These are phyloP conservation scores for Avena atlantica DNA, from an alignment of 176 grass and related monocot genomes.

Conservation along the genomic window DNA sequence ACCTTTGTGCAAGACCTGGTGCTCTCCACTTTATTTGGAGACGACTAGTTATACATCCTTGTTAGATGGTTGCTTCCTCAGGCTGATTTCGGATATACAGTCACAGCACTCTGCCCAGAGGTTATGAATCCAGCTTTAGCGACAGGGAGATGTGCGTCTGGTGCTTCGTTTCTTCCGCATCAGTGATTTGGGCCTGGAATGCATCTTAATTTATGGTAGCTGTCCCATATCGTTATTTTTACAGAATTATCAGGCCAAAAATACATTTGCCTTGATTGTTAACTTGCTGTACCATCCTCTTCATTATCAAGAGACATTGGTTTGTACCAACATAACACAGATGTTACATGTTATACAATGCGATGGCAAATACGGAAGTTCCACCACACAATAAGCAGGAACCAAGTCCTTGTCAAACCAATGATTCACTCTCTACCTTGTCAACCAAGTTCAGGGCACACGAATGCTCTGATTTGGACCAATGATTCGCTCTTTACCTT, in stretches of 20 bases:
- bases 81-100: constrained; percentile 18
- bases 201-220: constrained; percentile 51
- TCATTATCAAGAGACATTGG: constrained; percentile 34
- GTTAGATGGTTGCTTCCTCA: constrained; percentile 34
- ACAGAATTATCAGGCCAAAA: constrained; percentile 34
- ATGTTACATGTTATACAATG: constrained; percentile 43
- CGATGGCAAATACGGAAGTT: not conserved
- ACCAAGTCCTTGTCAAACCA: not conserved
- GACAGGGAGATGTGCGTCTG: constrained; percentile 19
- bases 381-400: not conserved
- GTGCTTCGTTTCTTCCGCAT: not conserved
- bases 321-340: constrained; percentile 35
- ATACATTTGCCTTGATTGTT: constrained; percentile 33
- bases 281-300: constrained; percentile 26
- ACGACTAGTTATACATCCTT: constrained; percentile 57
- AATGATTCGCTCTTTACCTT: not conserved
- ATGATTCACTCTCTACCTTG: not conserved
- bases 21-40: constrained; percentile 79
- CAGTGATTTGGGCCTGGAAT: constrained; percentile 40
- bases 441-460: not conserved
- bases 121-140: constrained; percentile 36
- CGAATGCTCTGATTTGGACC: not conserved
- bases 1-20: constrained; percentile 80
- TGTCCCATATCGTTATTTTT: constrained; percentile 27
- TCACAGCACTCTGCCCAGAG: not conserved